A percentile compares a stretch with the other conserved stretches of the same genome.
phyloP scores from a whole-genome alignment of 1,284 basidiomycete genomes.

The Ceratobasidium sp. region DNA sequence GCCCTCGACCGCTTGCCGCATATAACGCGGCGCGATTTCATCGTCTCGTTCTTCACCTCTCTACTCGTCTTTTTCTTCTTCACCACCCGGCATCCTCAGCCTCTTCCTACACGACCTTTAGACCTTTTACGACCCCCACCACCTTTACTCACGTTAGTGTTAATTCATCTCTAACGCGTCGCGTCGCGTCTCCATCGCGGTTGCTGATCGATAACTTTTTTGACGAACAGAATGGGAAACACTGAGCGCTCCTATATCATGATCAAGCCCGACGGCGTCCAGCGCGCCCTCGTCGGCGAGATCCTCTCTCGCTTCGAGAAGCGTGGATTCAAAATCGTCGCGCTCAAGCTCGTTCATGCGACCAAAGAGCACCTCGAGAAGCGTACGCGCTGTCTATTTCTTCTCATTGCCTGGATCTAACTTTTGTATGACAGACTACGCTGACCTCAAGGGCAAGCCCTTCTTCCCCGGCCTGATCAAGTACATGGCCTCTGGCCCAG shows the following conservation, averaged over 20 bases:
- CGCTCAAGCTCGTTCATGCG: slow-evolving; percentile 85
- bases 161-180: slow-evolving; percentile 2
- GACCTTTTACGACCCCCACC: slow-evolving; percentile 9
- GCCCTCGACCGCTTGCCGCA: slow-evolving; percentile 39
- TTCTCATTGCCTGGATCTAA: slow-evolving; percentile 25
- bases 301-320: slow-evolving; percentile 94
- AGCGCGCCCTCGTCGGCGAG: slow-evolving; percentile 93
- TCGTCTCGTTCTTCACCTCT: slow-evolving; percentile 35
- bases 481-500: slow-evolving; percentile 96
- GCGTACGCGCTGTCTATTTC: slow-evolving; percentile 59
- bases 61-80: slow-evolving; percentile 29
- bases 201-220: slow-evolving; percentile 10
- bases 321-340: slow-evolving; percentile 94
- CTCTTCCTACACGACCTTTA: slow-evolving; percentile 21
- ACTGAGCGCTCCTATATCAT: slow-evolving; percentile 87
- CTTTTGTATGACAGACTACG: slow-evolving; percentile 75
- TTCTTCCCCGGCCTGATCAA: slow-evolving; percentile 95
- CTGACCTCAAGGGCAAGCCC: slow-evolving; percentile 86
- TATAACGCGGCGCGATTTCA: slow-evolving; percentile 35
- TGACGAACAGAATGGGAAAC: slow-evolving; percentile 53
- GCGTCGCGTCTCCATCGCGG: slow-evolving; percentile 12
- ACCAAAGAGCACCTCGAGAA: slow-evolving; percentile 86
- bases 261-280: slow-evolving; percentile 98
- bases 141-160: slow-evolving; percentile 14
- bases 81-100: slow-evolving; percentile 26